Evolutionary conservation across 2,329 filamentous ascomycete genomes (phyloP).

Genomic region (Curvularia verruculosa): DNA sequence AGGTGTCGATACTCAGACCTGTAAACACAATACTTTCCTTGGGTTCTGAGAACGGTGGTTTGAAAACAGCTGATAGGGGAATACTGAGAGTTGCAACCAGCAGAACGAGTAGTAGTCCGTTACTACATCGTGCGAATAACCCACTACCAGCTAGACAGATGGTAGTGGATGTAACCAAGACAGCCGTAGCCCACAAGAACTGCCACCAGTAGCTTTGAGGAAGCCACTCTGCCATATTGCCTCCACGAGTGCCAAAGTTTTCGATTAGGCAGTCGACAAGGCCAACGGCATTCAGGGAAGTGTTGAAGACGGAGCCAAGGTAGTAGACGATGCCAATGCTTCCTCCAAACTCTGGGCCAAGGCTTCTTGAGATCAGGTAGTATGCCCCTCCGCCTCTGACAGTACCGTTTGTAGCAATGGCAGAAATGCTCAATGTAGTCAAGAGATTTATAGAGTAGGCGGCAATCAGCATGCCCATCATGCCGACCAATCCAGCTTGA

Average conservation of each 20-base stretch:
- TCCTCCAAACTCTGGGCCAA: conserved; percentile 87
- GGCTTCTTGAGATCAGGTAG: conserved; percentile 82
- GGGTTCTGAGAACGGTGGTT: conserved; percentile 68
- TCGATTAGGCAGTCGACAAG: conserved; percentile 81
- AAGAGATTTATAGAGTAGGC: conserved; percentile 85
- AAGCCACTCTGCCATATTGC: conserved; percentile 65
- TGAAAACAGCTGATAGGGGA: conserved; percentile 75
- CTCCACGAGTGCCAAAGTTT: conserved; percentile 68
- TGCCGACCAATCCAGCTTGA: conserved; percentile 78
- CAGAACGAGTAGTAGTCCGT: conserved; percentile 73
- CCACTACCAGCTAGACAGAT: conserved; percentile 81
- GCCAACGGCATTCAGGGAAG: conserved; percentile 85
- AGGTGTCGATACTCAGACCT: conserved; percentile 72
- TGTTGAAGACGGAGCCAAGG: conserved; percentile 81
- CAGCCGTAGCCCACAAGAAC: conserved; percentile 75
- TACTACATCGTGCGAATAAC: conserved; percentile 80
- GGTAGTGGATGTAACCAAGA: conserved; percentile 72
- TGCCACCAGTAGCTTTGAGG: conserved; percentile 76
- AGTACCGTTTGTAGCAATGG: conserved; percentile 88
- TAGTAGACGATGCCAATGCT: conserved; percentile 90
- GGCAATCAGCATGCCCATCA: conserved; percentile 74
- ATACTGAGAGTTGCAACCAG: conserved; percentile 79
- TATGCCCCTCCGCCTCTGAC: conserved; percentile 88
- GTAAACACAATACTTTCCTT: conserved; percentile 75
- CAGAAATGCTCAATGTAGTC: conserved; percentile 83